Evolutionary conservation across 2,329 filamentous ascomycete species (phyloP), one percentile per base, ranked within the genome.

Genomic region (Fusarium sp.): DNA sequence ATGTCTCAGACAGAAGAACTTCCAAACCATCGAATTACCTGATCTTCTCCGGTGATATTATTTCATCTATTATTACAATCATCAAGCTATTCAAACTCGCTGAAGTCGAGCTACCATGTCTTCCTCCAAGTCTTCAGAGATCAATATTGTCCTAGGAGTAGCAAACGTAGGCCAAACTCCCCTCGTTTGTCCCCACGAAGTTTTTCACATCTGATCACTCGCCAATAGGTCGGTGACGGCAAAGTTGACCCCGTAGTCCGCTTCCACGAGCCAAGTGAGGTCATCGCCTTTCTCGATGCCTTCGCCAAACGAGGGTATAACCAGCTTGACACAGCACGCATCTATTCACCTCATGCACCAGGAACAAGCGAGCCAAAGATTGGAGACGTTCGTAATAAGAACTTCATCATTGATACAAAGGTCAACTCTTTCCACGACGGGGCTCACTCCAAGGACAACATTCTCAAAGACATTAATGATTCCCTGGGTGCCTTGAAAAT

Each of bases 21-120:
- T 9, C 10, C 36, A 26, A 36, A 7, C 7, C 24, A 18, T 18
- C 33, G 2, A 15, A 53, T 24, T 16, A 14, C 50, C 2, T 28
- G 0, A 8, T 7, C 1, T 18, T 38, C 6, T 3, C n/a, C 6
- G 13, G 2, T 7, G 7, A 38, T 8, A 6, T 16, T 6, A 0
- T 7, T 22, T 5, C 2, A 7, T 9, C 10, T 0, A 7, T 7
- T 6, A 9, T 28, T 22, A 9, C 7, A 30, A 22, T 22, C n/a
- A 22, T 12, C 7, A 36, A 22, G 7, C 5, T 5, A 2, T 28
- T 28, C 5, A 16, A 22, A 16, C 2, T 22, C 3, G 5, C 6
- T 22, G 2, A 16, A 7, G 1, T 5, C 2, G 3, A 53, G 33
- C 24, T 53, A 12, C 7, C 11, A 53, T 54, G 50, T 54, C 50